A percentile compares a stretch with the other conserved stretches of the same genome.
These are phyloP conservation scores for Alternaria sp. DNA, from an alignment of 2,329 filamentous ascomycete species.

Conservation along the genomic window DNA sequence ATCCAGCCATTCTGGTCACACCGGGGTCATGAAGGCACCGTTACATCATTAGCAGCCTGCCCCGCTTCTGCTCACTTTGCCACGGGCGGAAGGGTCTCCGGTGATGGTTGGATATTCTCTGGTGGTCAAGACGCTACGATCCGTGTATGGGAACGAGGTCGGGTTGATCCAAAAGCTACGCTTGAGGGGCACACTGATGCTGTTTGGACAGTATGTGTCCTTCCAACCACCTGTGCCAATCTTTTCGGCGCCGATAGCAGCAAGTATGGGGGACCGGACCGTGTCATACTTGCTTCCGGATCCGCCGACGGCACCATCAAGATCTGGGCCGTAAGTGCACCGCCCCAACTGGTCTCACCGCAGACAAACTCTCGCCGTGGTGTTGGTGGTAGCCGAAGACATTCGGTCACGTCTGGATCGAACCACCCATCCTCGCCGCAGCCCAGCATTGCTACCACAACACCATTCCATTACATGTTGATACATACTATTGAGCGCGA, in stretches of 20 bases:
- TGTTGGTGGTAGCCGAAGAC: conserved; percentile 77
- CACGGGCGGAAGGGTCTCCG: conserved; percentile 84
- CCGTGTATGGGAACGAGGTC: conserved; percentile 91
- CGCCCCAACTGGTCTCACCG: conserved; percentile 83
- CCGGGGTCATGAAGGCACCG: conserved; percentile 88
- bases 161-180: conserved; percentile 94
- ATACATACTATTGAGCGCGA: conserved; percentile 83
- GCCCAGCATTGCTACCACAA: conserved; percentile 82
- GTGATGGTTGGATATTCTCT: conserved; percentile 98
- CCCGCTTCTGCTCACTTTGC: conserved; percentile 87
- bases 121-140: conserved; percentile 94
- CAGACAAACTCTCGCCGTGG: conserved; percentile 75
- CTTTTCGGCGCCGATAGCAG: conserved; percentile 78
- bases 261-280: conserved; percentile 80
- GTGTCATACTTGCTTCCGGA: conserved; percentile 89
- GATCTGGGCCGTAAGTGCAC: conserved; percentile 92
- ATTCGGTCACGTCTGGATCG: conserved; percentile 93
- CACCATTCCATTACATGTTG: conserved; percentile 86
- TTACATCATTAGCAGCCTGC: conserved; percentile 86
- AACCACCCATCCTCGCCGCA: conserved; percentile 91
- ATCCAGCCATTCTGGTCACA: conserved; percentile 95
- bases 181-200: conserved; percentile 94
- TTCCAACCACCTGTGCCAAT: conserved; percentile 81
- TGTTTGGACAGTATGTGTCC: conserved; percentile 92
- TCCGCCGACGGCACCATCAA: conserved; percentile 90